phyloP scores from a whole-genome alignment of 2,329 filamentous ascomycete species.

The Talaromyces sp. region DNA sequence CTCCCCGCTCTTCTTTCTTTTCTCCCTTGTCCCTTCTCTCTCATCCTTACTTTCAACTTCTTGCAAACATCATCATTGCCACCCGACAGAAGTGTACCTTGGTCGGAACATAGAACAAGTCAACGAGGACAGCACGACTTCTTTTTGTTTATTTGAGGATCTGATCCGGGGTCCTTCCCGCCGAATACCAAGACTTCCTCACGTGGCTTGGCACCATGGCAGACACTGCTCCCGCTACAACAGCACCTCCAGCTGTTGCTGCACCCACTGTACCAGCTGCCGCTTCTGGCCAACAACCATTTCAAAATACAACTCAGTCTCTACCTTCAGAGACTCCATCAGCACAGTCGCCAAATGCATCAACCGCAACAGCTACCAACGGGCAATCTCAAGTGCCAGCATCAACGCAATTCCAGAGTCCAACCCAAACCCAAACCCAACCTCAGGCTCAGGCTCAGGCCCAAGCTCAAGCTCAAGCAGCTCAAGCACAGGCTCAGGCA shows the following conservation, averaged over 20 bases:
- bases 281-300: slow-evolving; percentile 4
- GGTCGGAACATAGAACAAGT: not conserved
- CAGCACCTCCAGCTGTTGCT: slow-evolving; percentile 8
- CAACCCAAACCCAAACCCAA: not conserved
- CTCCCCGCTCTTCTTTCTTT: slow-evolving; percentile 16
- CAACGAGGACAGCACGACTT: not conserved
- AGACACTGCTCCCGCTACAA: slow-evolving; percentile 20
- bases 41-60: slow-evolving; percentile 10
- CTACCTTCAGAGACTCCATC: slow-evolving; percentile 12
- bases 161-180: slow-evolving; percentile 17
- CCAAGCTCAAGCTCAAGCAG: slow-evolving; percentile 17
- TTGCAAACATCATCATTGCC: not conserved
- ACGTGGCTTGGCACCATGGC: slow-evolving; percentile 26
- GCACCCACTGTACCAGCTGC: slow-evolving; percentile 10
- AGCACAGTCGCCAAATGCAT: slow-evolving; percentile 13
- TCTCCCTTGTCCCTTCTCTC: slow-evolving; percentile 15
- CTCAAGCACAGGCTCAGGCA: slow-evolving; percentile 26
- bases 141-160: slow-evolving; percentile 7
- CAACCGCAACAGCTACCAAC: slow-evolving; percentile 4
- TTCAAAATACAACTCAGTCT: not conserved
- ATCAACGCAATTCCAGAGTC: slow-evolving; percentile 6
- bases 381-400: slow-evolving; percentile 1
- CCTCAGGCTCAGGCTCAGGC: slow-evolving; percentile 18
- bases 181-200: slow-evolving; percentile 22
- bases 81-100: not conserved